These are phyloP conservation scores for Debaryomyces sp. DNA, from an alignment of 1,139 yeast genomes.

Conservation along the genomic window DNA sequence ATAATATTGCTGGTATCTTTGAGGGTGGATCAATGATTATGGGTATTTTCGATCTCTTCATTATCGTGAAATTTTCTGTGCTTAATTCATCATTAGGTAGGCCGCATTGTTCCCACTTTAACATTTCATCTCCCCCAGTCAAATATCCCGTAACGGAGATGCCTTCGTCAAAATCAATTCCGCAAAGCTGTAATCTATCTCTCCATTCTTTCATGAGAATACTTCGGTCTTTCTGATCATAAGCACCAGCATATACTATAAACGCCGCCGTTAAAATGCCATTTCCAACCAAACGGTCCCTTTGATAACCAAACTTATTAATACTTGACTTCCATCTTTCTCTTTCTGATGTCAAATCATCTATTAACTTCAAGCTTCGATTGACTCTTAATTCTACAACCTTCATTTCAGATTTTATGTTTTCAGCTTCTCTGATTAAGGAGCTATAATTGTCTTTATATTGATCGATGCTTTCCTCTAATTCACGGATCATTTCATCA, in stretches of 20 bases:
- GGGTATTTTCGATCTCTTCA: constrained; percentile 48
- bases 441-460: constrained; percentile 72
- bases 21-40: constrained; percentile 77
- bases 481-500: constrained; percentile 76
- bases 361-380: constrained; percentile 65
- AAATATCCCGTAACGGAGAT: constrained; percentile 39
- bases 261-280: constrained; percentile 65
- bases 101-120: constrained; percentile 56
- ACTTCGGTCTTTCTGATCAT: constrained; percentile 56
- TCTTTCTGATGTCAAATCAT: constrained; percentile 67
- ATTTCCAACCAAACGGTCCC: constrained; percentile 62
- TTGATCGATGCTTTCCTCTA: constrained; percentile 66
- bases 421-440: constrained; percentile 77
- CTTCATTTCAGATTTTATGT: constrained; percentile 70
- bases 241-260: constrained; percentile 61
- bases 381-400: constrained; percentile 61
- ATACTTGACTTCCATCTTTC: constrained; percentile 74
- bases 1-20: constrained; percentile 44
- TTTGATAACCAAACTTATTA: constrained; percentile 48
- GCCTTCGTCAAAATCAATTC: constrained; percentile 45
- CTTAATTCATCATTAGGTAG: constrained; percentile 60
- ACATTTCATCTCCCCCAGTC: constrained; percentile 40
- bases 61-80: constrained; percentile 64
- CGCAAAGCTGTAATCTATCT: constrained; percentile 33
- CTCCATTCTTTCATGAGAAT: constrained; percentile 45